Evolutionary conservation across 2,329 filamentous ascomycete genomes (phyloP), one percentile per base, ranked within the genome.

Genomic region (Teratosphaeria nubilosa): DNA sequence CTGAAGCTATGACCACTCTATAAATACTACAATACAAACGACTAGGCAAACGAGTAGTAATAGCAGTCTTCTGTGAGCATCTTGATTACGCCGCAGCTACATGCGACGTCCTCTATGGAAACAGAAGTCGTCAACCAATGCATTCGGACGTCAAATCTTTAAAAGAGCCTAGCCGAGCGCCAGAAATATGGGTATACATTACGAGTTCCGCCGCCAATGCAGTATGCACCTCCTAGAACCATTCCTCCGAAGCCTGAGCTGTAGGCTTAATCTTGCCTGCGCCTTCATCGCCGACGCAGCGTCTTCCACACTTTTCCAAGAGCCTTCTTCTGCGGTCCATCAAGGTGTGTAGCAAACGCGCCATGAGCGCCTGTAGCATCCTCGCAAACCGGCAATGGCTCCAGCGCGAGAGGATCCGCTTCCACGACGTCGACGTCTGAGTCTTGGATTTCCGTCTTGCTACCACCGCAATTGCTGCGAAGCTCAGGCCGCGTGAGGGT

Each of bases 401-500:
- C 79, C 20, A 84, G 70, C n/a, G 79, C 77, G 34, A 84, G 71
- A 1, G 82, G 80, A 60, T 84, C 77, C 63, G 76, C 60, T n/a
- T 60, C 61, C 24, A 61, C 61, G 6, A 65, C 51, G n/a, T 64
- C 62, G n/a, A 63, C 63, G 13, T 59, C 63, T 16, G 60, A 63
- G 2, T 57, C 58, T 31, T 65, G 58, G 20, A 58, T 63, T 16
- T 62, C 56, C 34, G 65, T 56, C 20, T 48, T 22, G 41, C 41
- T 22, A 22, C n/a, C 41, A 22, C n/a, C 9, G 41, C 16, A n/a
- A 16, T 10, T 10, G 4, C 86, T 86, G 50, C 91, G 85, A 53
- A 97, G 80, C 70, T 97, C 92, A 0, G 91, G 89, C 53, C 91
- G 81, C 3, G 94, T 97, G 57, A 97, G 80, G 0, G 92, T 97